Evolutionary conservation across 2,329 filamentous ascomycete species (phyloP).

Genomic region (Fusarium sp.): DNA sequence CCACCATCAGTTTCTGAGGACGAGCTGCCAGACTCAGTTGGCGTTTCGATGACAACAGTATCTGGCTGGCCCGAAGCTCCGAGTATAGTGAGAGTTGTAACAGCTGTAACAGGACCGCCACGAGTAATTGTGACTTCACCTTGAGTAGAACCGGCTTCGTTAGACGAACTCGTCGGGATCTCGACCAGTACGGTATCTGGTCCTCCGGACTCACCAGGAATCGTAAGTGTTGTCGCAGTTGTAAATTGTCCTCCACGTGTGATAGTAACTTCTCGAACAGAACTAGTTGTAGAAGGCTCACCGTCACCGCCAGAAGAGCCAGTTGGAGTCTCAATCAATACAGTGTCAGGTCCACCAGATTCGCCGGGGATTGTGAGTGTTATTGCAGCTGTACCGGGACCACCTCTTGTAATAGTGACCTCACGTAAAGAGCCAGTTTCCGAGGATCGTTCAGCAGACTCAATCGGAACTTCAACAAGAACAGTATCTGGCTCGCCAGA

Average conservation of each 20-base stretch:
- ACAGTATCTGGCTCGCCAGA: constrained; percentile 1
- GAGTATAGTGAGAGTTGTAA: background rate
- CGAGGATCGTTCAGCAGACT: background rate
- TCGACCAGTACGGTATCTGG: constrained; percentile 15
- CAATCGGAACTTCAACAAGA: background rate
- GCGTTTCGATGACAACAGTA: background rate
- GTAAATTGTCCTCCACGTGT: background rate
- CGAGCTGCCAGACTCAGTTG: background rate
- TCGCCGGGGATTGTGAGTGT: background rate
- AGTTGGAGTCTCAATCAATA: constrained; percentile 8
- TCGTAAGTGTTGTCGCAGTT: background rate
- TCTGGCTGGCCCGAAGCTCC: background rate
- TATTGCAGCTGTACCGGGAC: background rate
- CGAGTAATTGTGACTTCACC: background rate
- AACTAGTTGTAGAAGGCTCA: background rate
- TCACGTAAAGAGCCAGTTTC: background rate
- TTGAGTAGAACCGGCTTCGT: background rate
- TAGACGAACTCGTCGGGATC: background rate
- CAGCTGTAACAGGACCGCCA: background rate
- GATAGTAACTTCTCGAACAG: background rate
- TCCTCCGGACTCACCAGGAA: background rate
- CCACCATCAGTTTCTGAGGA: too few relatives aligned
- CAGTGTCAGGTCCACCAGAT: background rate
- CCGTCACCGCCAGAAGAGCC: accelerated
- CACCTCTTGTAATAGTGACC: background rate